phyloP scores from a whole-genome alignment of 2,329 filamentous ascomycete species.

The Hypoxylon sp. region DNA sequence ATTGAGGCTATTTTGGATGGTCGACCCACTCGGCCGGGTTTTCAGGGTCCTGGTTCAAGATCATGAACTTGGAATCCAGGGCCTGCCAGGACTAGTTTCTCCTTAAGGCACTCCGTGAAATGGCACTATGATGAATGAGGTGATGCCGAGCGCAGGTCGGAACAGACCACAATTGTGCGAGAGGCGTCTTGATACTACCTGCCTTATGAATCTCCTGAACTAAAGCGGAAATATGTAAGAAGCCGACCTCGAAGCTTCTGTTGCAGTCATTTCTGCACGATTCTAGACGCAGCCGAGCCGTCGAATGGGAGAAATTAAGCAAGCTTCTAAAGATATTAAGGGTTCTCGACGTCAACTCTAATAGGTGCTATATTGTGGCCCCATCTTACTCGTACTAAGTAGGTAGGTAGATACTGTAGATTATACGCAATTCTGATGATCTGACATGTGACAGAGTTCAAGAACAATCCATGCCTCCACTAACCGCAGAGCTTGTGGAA shows the following conservation, averaged over 20 bases:
- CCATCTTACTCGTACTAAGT: conserved; percentile 21
- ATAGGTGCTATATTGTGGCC: conserved; percentile 36
- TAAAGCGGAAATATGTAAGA: conserved; percentile 44
- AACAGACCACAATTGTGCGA: conserved; percentile 15
- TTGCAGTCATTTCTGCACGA: conserved; percentile 37
- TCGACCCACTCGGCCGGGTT: conserved; percentile 40
- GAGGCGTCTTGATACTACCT: conserved; percentile 32
- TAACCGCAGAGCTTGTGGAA: conserved; percentile 20
- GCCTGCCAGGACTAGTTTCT: conserved; percentile 32
- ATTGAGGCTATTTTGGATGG: conserved; percentile 44
- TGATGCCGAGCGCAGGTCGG: conserved; percentile 32
- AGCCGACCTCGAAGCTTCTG: conserved; percentile 41
- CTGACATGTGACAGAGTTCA: conserved; percentile 40
- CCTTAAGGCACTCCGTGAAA: conserved; percentile 36
- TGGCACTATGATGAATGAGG: conserved; percentile 40
- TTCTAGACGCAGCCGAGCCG: conserved; percentile 32
- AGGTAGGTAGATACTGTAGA: conserved; percentile 23
- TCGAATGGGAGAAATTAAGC: conserved; percentile 40
- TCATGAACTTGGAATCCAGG: conserved; percentile 38
- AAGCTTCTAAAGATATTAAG: conserved; percentile 28
- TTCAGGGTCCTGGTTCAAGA: conserved; percentile 37
- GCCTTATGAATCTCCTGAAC: conserved; percentile 33
- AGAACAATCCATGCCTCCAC: conserved; percentile 6
- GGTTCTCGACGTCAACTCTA: conserved; percentile 20
- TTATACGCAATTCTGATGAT: conserved; percentile 22